These are phyloP conservation scores for Apiospora hydei DNA, from an alignment of 2,329 filamentous ascomycete species.

Conservation along the genomic window DNA sequence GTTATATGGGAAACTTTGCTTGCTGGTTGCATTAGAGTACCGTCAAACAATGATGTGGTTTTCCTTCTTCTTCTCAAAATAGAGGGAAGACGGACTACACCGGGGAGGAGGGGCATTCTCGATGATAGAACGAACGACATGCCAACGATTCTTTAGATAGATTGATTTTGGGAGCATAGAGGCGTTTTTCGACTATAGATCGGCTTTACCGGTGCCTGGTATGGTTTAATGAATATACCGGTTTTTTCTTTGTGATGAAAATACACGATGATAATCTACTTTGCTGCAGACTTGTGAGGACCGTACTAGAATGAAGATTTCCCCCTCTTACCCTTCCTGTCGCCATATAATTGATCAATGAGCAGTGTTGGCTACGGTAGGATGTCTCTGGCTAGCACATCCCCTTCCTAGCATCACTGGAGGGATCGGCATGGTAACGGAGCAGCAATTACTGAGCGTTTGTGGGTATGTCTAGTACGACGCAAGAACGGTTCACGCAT, in stretches of 20 bases:
- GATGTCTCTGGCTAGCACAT: no score
- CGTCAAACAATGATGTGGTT: not conserved
- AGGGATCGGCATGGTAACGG: no score
- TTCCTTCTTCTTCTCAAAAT: not conserved
- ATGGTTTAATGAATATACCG: constrained; percentile 22
- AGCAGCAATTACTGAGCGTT: no score
- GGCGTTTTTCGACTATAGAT: constrained; percentile 16
- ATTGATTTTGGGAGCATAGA: constrained; percentile 18
- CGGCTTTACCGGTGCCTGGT: constrained; percentile 12
- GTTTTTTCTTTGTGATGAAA: constrained; percentile 10
- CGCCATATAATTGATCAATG: no score
- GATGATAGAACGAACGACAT: constrained; percentile 11
- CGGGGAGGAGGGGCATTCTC: not conserved
- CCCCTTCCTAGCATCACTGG: no score
- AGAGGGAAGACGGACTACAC: not conserved
- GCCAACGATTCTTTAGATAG: constrained; percentile 2
- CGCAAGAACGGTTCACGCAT: no score
- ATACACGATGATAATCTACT: not conserved
- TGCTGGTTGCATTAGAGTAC: constrained; percentile 17
- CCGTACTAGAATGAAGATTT: not conserved
- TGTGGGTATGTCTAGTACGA: no score
- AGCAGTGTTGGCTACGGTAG: no score
- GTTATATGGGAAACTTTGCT: constrained; percentile 3
- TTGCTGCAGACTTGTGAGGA: not conserved
- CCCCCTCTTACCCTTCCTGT: not conserved